Base-by-base conservation (phyloP, 1,284 basidiomycete genomes). In the Ceratobasidium sp. region DNA sequence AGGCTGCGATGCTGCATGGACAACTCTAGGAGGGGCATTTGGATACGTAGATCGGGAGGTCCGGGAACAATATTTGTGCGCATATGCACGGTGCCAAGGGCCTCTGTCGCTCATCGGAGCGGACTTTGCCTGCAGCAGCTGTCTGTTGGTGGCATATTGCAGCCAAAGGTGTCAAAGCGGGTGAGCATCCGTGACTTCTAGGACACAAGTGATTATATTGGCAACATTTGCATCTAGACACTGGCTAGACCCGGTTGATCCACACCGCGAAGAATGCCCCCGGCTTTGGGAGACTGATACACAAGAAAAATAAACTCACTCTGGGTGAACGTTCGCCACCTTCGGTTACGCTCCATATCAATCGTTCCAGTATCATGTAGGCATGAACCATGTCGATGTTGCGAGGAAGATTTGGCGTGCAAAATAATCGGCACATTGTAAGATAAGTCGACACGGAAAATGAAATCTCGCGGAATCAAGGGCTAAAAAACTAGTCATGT, bases 191-290 rank as follows among this genome's bases (percentile, higher is more conserved):
- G 35, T n/a, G n/a, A 23, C 20, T 57, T 57, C 54, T 57, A 23
- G 54, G 10, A 2, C 18, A 41, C 16, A 8, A 12, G 16, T 0
- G 8, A 33, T 7, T 38, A 14, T 33, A 4, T 62, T 20, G 14
- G 18, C 1, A 20, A 8, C n/a, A 44, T 20, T 5, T n/a, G 27
- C 38, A 16, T 14, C 33, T 44, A 62, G 60, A 16, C 33, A 62
- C 35, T 62, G 60, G 60, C 20, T 41, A n/a, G 33, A 35, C 18
- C 38, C 35, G 20, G n/a, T 8, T 23, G 35, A 62, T 41, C 20
- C 60, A 10, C 60, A 62, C n/a, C 52, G 52, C n/a, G 52, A 54
- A 54, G 52, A 54, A 54, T 54, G 52, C 20, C n/a, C 52, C n/a
- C 52, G 52, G 52, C 52, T 54, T 23, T 54, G 52, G 52, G 48